Evolutionary conservation across 495 filamentous ascomycete genomes (phyloP), one percentile per base, ranked within the genome.

Genomic region (Xylaria flabelliformis): DNA sequence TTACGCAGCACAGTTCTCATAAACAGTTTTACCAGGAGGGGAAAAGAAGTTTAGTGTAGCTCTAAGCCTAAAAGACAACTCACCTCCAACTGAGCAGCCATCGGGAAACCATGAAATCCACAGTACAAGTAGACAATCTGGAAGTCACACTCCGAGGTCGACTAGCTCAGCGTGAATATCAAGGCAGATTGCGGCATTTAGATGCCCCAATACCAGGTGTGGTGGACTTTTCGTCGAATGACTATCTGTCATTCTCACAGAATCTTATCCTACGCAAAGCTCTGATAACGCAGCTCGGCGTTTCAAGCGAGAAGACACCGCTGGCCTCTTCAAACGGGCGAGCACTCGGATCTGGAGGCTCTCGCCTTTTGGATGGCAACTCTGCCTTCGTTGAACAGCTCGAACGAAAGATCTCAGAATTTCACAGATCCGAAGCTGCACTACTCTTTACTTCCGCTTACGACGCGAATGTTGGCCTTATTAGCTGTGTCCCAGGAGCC

Each of bases 401-500:
- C 3, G 93, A 95, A 75, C 69, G 70, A 0, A 84, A 84, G 15
- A 89, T 95, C 65, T 91, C 93, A 0, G 65, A 72, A 0, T 94
- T 94, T 74, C 91, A 94, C 70, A 72, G 83, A n/a, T 91, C 91
- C 0, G 82, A 83, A 0, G 81, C 85, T 0, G 93, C 85, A 0
- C 82, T 95, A n/a, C 80, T 96, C 3, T 93, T 93, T 79, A 93
- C 91, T 74, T 93, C 91, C 3, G 93, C 91, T 7, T 94, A 87
- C 78, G 92, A 94, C 74, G 93, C 92, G 17, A 95, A 94, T 76
- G 83, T 88, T 0, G 92, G 90, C 2, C 83, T 94, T 2, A 89
- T 92, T 29, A 82, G 87, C 4, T 90, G 85, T 69, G 80, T 94
- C 15, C 92, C 93, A 4, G 91, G 92, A 64, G 83, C 83, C 0